Evolutionary conservation across 768 basidiomycete genomes (phyloP).

Genomic region (Kwoniella heveanensis): DNA sequence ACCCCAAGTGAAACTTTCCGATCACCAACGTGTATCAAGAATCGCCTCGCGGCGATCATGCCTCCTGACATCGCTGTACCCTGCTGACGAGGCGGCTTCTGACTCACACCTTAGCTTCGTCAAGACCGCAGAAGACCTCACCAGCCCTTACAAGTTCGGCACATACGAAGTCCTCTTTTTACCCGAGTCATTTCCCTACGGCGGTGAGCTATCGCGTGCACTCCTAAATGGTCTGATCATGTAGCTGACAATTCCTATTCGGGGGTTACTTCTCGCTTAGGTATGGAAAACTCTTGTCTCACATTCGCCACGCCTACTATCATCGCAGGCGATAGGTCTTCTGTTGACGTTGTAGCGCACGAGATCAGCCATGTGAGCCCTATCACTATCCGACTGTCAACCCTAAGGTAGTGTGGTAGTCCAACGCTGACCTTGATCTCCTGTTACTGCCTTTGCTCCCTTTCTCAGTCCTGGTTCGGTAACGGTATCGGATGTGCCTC

Average conservation of each 20-base stretch:
- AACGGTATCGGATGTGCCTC: conserved; percentile 62
- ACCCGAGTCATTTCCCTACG: conserved; percentile 90
- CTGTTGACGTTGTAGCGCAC: conserved; percentile 81
- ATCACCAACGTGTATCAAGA: too few relatives aligned
- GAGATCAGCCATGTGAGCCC: conserved; percentile 63
- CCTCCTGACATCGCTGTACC: too few relatives aligned
- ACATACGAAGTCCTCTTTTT: conserved; percentile 87
- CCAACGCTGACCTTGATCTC: conserved; percentile 33
- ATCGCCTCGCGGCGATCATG: too few relatives aligned
- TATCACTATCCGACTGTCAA: neutral
- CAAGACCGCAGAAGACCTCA: conserved; percentile 71
- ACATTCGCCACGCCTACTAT: conserved; percentile 88
- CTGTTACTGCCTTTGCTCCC: neutral
- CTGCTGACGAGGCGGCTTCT: too few relatives aligned
- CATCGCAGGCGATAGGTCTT: conserved; percentile 78
- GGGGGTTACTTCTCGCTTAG: too few relatives aligned
- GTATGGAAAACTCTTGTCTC: conserved; percentile 81
- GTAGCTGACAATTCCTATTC: too few relatives aligned
- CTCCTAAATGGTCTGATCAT: too few relatives aligned
- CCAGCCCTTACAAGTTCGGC: conserved; percentile 76
- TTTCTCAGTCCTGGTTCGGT: conserved; percentile 92
- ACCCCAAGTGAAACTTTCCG: too few relatives aligned
- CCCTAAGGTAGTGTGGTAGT: neutral
- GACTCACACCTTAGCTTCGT: conserved; percentile 69
- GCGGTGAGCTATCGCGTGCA: conserved; percentile 64